Evolutionary conservation across 129 eudicot genomes (phyloP), one percentile per base, ranked within the genome.

Genomic region (Smallanthus sonchifolius): DNA sequence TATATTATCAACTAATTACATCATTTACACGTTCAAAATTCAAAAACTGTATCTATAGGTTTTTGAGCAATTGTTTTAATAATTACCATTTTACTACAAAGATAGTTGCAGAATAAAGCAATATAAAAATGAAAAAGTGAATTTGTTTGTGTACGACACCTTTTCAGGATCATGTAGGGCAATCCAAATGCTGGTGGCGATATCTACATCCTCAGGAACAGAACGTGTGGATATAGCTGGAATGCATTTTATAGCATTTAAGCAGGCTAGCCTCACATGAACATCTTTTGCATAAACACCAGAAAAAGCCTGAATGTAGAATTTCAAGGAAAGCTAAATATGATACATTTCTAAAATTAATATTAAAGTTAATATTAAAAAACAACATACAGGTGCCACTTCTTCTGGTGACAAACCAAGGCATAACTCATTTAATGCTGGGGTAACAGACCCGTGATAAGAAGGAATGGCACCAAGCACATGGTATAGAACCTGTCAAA

Each of bases 161-260:
- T 95, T 95, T 54, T 95, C 99, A 0, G 90, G 89, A 82, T 95
- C 97, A 79, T 95, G 99, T 28, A 91, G 65, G 20, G 97, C 96
- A 85, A 95, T 91, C 99, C 99, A 95, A 80, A 95, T 85, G 89
- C 90, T 88, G 42, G 97, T 95, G 15, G 97, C 99, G 74, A 91
- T 86, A 43, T 88, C 96, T 24, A 87, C 92, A 89, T 86, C 77
- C 79, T 85, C 80, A 63, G 96, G 91, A 74, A 95, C 83, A 45
- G 95, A 78, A 65, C 93, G 92, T 63, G 87, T 82, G 60, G 97
- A 78, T 65, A 95, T 87, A 69, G 99, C 94, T 57, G 99, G 99
- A 80, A 91, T 91, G 85, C 97, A 95, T 71, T 91, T 95, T 28
- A 84, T 87, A 73, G 97, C 99, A 84, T 87, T 91, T 55, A 94